Conservation (phyloP, 257 asterid species). For the Nicotiana noctiflora region DNA sequence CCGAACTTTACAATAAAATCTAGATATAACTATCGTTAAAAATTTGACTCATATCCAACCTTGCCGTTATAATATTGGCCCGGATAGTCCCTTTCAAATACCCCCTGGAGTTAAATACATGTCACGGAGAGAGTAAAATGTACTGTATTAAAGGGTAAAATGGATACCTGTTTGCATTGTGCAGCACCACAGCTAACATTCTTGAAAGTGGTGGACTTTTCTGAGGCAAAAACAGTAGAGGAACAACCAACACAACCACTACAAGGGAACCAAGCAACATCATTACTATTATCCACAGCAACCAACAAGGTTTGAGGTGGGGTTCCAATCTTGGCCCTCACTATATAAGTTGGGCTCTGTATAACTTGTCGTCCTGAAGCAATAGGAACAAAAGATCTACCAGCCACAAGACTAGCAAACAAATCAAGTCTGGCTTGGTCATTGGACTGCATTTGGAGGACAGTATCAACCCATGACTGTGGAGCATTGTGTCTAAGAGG, state of each 20-base stretch:
- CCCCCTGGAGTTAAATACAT: no score
- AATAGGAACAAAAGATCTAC: conserved; percentile 50
- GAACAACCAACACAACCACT: conserved; percentile 66
- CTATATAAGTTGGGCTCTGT: conserved; percentile 71
- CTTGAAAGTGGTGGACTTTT: conserved; percentile 60
- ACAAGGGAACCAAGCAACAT: conserved; percentile 81
- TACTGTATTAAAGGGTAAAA: no score
- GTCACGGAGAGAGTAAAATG: no score
- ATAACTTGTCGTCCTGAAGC: conserved; percentile 63
- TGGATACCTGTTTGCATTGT: conserved; percentile 56
- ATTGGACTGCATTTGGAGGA: conserved; percentile 63
- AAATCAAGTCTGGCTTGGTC: conserved; percentile 53
- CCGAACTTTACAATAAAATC: no score
- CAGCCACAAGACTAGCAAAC: conserved; percentile 58
- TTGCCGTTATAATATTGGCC: no score
- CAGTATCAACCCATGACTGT: conserved; percentile 51
- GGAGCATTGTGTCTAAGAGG: conserved; percentile 32
- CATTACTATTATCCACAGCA: conserved; percentile 80
- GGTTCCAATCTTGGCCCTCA: conserved; percentile 56
- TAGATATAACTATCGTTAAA: no score
- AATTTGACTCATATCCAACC: no score
- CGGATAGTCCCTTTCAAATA: no score
- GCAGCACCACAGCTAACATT: conserved; percentile 51
- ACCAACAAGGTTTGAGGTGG: conserved; percentile 58
- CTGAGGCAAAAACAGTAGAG: conserved; percentile 28